Percentiles rank a stretch among this genome's conserved stretches.
phyloP scores from a whole-genome alignment of 108 stramenopile genomes.

The Nitzschia putrida region DNA sequence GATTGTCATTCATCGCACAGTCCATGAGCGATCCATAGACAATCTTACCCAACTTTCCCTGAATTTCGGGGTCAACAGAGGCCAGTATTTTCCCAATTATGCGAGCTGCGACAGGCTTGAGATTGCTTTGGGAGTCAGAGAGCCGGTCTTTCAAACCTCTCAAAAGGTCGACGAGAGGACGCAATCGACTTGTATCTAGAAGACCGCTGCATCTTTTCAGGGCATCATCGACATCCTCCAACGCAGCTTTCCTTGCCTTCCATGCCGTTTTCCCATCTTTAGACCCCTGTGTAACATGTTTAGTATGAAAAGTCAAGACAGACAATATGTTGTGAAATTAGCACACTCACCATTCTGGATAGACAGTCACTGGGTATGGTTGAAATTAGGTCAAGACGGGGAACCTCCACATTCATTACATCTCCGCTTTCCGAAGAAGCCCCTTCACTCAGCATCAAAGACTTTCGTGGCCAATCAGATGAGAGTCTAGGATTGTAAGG shows the following conservation, averaged over 20 bases:
- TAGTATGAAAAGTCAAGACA: neutral
- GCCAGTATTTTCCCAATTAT: slow-evolving; percentile 62
- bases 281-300: slow-evolving; percentile 10
- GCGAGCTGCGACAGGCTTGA: slow-evolving; percentile 81
- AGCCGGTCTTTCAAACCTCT: slow-evolving; percentile 65
- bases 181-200: slow-evolving; percentile 42
- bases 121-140: slow-evolving; percentile 86
- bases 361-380: slow-evolving; percentile 57
- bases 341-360: slow-evolving; percentile 44
- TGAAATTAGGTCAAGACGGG: slow-evolving; percentile 54
- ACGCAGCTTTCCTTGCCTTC: slow-evolving; percentile 80
- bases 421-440: neutral
- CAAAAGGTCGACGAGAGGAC: slow-evolving; percentile 53
- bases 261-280: slow-evolving; percentile 85
- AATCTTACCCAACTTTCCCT: slow-evolving; percentile 71
- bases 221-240: slow-evolving; percentile 71
- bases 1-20: slow-evolving; percentile 84
- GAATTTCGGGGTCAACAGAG: slow-evolving; percentile 58
- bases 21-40: slow-evolving; percentile 62
- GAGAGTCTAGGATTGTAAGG: slow-evolving; percentile 49
- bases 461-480: slow-evolving; percentile 41
- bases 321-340: neutral
- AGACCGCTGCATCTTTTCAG: slow-evolving; percentile 61
- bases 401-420: slow-evolving; percentile 43
- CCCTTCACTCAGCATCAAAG: slow-evolving; percentile 15